Evolutionary conservation across 352 stramenopile genomes (phyloP), one percentile per base, ranked within the genome.

Genomic region (Globisporangium ultimum): DNA sequence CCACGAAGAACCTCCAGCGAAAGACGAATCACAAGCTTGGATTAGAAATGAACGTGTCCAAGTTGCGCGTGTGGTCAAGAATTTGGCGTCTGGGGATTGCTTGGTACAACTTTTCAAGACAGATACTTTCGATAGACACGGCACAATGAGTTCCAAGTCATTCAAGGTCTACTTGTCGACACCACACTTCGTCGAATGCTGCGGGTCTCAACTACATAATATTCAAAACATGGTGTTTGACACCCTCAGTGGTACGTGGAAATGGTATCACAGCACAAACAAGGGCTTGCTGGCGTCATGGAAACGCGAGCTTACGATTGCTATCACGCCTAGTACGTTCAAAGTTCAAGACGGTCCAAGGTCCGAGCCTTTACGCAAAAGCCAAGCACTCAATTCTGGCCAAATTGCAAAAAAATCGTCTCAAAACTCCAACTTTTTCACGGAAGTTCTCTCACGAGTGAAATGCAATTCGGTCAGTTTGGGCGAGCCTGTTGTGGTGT

Each of bases 101-200:
- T 48, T 69, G 3, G 43, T 83, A 8, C 74, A 80, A 15, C 59
- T 83, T 8, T 71, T 69, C 48, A 75, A 71, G 43, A 34, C 54
- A 8, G 58, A 70, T 10, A n/a, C 32, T 20, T 52, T 66, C 3
- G 18, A 38, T 10, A 43, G 50, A 11, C 53, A 45, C 22, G 36
- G 14, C 38, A 70, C 61, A 18, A 68, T 48, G 28, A 38, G 57
- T 17, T 18, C 57, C 15, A 24, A 18, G 8, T 41, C 34, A 18
- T 58, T 60, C 24, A 60, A 66, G 41, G 15, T 40, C 4, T 79
- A 74, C n/a, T 53, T 68, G 7, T 66, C 68, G 20, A 82, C 70
- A 3, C 68, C 71, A 10, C 66, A 82, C 36, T 74, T 72, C 42
- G 76, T 80, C 36, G 68, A 82, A 21, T 74, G 68, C 40, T 79